These are phyloP conservation scores for Saprolegnia diclina DNA, from an alignment of 352 stramenopile species.

Conservation along the genomic window DNA sequence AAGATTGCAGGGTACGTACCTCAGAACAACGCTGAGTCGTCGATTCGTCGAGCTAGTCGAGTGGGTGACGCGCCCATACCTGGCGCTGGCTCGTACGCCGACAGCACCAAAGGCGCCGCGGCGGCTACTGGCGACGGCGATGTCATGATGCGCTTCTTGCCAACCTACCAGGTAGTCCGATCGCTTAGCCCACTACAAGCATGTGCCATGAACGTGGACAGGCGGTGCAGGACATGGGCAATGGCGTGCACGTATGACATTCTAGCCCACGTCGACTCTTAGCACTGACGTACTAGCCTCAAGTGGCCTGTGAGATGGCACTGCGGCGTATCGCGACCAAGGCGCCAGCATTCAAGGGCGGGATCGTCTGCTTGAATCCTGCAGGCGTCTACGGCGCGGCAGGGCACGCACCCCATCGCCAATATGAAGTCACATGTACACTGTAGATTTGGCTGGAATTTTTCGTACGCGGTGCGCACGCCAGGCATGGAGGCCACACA, in stretches of 20 bases:
- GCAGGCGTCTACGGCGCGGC: slow-evolving; percentile 67
- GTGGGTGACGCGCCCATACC: slow-evolving; percentile 82
- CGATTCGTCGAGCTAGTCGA: slow-evolving; percentile 38
- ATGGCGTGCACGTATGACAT: slow-evolving; percentile 50
- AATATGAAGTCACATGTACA: no score
- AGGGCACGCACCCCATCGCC: slow-evolving; percentile 34
- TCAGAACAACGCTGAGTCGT: background rate
- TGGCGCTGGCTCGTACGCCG: slow-evolving; percentile 82
- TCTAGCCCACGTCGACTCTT: background rate
- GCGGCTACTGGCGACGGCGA: slow-evolving; percentile 86
- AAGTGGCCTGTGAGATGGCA: slow-evolving; percentile 48
- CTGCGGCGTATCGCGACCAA: slow-evolving; percentile 45
- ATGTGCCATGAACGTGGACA: no score
- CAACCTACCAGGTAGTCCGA: slow-evolving; percentile 49
- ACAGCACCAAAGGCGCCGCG: slow-evolving; percentile 68
- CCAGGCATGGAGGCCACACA: background rate
- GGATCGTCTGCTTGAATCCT: slow-evolving; percentile 73
- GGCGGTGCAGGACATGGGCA: slow-evolving; percentile 75
- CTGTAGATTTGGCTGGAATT: slow-evolving; percentile 9
- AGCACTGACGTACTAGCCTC: slow-evolving; percentile 36
- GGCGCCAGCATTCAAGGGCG: slow-evolving; percentile 63
- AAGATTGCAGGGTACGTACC: slow-evolving; percentile 74
- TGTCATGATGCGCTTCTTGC: slow-evolving; percentile 90
- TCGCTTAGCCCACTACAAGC: background rate
- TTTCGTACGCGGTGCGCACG: slow-evolving; percentile 23